phyloP scores from a whole-genome alignment of 2,329 filamentous ascomycete genomes.

The Exophiala aquamarina region DNA sequence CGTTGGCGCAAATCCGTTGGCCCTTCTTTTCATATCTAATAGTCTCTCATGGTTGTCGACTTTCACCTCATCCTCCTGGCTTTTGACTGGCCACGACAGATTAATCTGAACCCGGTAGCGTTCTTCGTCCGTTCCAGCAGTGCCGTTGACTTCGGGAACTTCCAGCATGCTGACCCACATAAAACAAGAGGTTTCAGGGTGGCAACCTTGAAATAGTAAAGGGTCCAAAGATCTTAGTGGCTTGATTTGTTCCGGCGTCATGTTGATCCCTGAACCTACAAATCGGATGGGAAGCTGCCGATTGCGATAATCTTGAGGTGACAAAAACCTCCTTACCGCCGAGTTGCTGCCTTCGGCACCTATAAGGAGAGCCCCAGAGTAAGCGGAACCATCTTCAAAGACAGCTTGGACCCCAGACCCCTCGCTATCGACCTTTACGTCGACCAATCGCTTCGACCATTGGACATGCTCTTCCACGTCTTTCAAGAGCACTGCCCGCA shows the following conservation, averaged over 20 bases:
- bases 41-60: slow-evolving; percentile 34
- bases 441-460: slow-evolving; percentile 30
- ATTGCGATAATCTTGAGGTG: slow-evolving; percentile 11
- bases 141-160: slow-evolving; percentile 38
- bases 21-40: slow-evolving; percentile 41
- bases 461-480: slow-evolving; percentile 29
- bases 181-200: slow-evolving; percentile 18
- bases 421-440: not conserved
- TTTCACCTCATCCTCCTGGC: slow-evolving; percentile 36
- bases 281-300: slow-evolving; percentile 15
- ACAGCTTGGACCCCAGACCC: slow-evolving; percentile 6
- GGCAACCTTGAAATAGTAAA: slow-evolving; percentile 27
- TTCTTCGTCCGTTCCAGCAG: slow-evolving; percentile 32
- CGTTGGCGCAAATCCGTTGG: slow-evolving; percentile 27
- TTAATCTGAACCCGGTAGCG: slow-evolving; percentile 47
- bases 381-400: slow-evolving; percentile 25
- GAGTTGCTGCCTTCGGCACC: slow-evolving; percentile 32
- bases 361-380: slow-evolving; percentile 26
- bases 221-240: slow-evolving; percentile 17
- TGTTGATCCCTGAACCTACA: slow-evolving; percentile 14
- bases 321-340: slow-evolving; percentile 21
- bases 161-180: slow-evolving; percentile 41
- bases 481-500: slow-evolving; percentile 30
- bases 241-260: slow-evolving; percentile 13
- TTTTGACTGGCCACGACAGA: slow-evolving; percentile 47